Evolutionary conservation across 2,329 filamentous ascomycete genomes (phyloP).

Genomic region (Xylariaceae sp.): DNA sequence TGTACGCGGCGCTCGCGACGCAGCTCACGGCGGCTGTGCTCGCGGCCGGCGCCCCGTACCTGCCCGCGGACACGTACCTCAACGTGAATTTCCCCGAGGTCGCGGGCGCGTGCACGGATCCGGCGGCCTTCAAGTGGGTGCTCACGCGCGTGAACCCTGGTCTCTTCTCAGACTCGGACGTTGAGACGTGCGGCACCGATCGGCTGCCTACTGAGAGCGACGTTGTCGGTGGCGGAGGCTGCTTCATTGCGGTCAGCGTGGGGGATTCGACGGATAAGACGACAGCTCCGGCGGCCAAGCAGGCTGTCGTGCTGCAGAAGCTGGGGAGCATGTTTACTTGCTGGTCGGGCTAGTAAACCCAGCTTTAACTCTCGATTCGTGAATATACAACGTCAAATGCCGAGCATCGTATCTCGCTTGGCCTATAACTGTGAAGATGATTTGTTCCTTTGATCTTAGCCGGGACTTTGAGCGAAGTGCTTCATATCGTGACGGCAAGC

Average conservation of each 20-base stretch:
- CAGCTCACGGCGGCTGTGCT: conserved; percentile 63
- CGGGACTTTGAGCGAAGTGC: too few relatives aligned
- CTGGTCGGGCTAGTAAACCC: conserved; percentile 6
- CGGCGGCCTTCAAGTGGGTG: conserved; percentile 66
- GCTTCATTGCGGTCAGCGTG: conserved; percentile 68
- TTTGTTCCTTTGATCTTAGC: too few relatives aligned
- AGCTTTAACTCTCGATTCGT: too few relatives aligned
- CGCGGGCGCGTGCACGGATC: conserved; percentile 54
- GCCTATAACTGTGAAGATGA: too few relatives aligned
- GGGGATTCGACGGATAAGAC: conserved; percentile 66
- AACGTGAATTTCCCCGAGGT: conserved; percentile 73
- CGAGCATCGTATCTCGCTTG: too few relatives aligned
- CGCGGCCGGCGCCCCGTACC: conserved; percentile 63
- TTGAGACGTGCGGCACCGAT: conserved; percentile 59
- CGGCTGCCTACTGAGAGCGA: conserved; percentile 64
- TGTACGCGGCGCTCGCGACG: conserved; percentile 69
- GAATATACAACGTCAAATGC: too few relatives aligned
- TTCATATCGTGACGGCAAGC: too few relatives aligned
- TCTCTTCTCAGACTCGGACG: conserved; percentile 59
- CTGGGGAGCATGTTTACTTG: conserved; percentile 55
- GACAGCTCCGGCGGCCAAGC: conserved; percentile 58
- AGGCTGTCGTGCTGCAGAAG: conserved; percentile 58
- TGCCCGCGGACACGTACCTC: conserved; percentile 65
- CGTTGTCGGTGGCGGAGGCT: conserved; percentile 58
- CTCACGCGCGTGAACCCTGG: conserved; percentile 66